Base-by-base conservation (phyloP, 2,329 filamentous ascomycete species). In the Monosporascus sp. region DNA sequence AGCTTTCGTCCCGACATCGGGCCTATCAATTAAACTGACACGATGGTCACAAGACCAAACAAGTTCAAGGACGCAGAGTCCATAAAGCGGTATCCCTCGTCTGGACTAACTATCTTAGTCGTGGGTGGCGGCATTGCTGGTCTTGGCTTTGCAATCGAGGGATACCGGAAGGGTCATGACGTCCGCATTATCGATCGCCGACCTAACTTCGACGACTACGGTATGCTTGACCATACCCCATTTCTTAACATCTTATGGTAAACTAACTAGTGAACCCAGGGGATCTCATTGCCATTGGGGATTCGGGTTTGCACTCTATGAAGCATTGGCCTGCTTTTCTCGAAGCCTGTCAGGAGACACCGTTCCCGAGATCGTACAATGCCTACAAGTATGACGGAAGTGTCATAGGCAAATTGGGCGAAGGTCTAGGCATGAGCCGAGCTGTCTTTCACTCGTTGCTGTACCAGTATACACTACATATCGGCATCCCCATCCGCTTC, bases 101-200 rank as follows among this genome's bases (percentile, higher is more conserved):
- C n/a, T n/a, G n/a, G n/a, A n/a, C n/a, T n/a, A n/a, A n/a, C n/a
- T 9, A 38, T 48, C 5, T 24, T 52, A 5, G 46, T 52, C 8
- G 50, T 52, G 7, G 50, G 50, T 17, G 50, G 36, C 34, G 50
- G 50, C 27, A 38, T 52, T n/a, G 50, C 50, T 9, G 50, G 50
- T 4, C 50, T 52, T 7, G 8, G 27, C 8, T 46, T 47, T 2
- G 50, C 50, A 24, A 52, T 52, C 20, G 50, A 52, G 14, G 45
- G 27, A 19, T 47, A 40, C 38, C 37, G 50, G 17, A 46, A 52
- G 16, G 50, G 50, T 20, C 50, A 48, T 17, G 19, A 22, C n/a
- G 43, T 47, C 26, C 45, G 45, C 17, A 27, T 52, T 4, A 11
- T 52, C 16, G 50, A 52, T 5, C 24, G 46, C 46, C 34, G 46